Base-by-base conservation (phyloP, 371 early-diverging fungal genomes). In the Actinomortierella ambigua region DNA sequence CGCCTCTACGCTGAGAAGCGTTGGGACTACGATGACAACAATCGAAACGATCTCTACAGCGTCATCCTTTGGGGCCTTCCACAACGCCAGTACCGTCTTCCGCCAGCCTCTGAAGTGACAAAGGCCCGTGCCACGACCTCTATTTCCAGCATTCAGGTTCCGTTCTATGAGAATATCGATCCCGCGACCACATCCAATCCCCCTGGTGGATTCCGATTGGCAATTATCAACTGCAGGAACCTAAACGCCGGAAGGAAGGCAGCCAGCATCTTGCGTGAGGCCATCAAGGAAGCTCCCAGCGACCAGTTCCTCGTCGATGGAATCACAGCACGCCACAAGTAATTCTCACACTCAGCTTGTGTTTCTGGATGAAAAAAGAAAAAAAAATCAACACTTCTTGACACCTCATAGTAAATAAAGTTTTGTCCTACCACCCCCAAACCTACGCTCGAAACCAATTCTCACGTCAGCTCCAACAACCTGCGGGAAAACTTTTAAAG, bases 151-250 rank as follows among this genome's bases (percentile, higher is more conserved):
- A 39, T 63, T 8, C 63, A 63, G 41, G 34, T 57, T 9, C 42
- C 63, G 18, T 63, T 63, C 29, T 15, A 57, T 20, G 63, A 52
- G 52, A 26, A 63, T 40, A 1, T 17, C 17, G 53, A 57, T 27
- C 41, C 63, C 34, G 7, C 53, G 8, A 1, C 6, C n/a, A 29
- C 50, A 15, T 47, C 53, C 14, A 57, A 47, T 28, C 63, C 63
- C 4, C 57, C 57, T 26, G 63, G 63, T 11, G 57, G 63, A 9
- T 63, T 63, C 28, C 51, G 63, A 18, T 15, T 63, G 14, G 63
- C 57, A 11, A 56, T 57, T 23, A 44, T 57, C 29, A 63, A 63
- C 52, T 43, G 53, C 2, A 39, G 17, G 1, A 23, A 39, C 4
- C 34, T 63, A 17, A 57, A 44, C 13, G 54, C 64, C 9, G 64